Base-by-base conservation (phyloP, 2,329 filamentous ascomycete genomes). In the Thielaviopsis populi region DNA sequence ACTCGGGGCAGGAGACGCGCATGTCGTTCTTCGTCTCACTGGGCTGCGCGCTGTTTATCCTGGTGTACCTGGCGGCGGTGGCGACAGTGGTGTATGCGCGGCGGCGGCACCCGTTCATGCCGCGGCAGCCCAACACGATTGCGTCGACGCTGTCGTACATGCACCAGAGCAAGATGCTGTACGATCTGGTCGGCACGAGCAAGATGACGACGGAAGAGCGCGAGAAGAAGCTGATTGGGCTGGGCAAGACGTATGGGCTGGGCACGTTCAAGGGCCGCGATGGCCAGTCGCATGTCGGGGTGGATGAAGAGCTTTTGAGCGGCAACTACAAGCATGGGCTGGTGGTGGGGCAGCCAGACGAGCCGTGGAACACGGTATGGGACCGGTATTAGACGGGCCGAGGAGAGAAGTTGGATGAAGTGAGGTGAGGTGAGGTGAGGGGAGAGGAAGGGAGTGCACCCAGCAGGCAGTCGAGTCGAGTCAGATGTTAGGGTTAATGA, bases 121-220 rank as follows among this genome's bases (percentile, higher is more conserved):
- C 88, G 1, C 81, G 88, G 3, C 86, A 91, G 75, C 87, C 88
- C 3, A 89, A 85, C 69, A 90, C 87, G 22, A 91, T 92, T 68
- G 84, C 87, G 1, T 85, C 82, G 53, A 82, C 91, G 62, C 77
- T 92, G 63, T 87, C 86, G 0, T 91, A 87, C 70, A 87, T 91
- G 66, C 85, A 91, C 73, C 87, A 90, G 74, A 86, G 82, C 72
- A 88, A 87, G 74, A 91, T 91, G 88, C 75, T 91, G 56, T 84
- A 84, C 67, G 82, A 83, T 69, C 91, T 91, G 72, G 84, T 89
- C 15, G 83, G 82, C 50, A 89, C 86, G 24, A 81, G 85, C 66
- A 82, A 82, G 73, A 74, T 85, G 61, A 80, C 78, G 68, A 83
- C 80, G 62, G 74, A 76, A 15, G 74, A 83, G 70, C 88, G 89